A percentile compares a stretch with the other conserved stretches of the same genome.
Conservation (phyloP, 805 yeast genomes). For the Saccharomycopsis sp. region DNA sequence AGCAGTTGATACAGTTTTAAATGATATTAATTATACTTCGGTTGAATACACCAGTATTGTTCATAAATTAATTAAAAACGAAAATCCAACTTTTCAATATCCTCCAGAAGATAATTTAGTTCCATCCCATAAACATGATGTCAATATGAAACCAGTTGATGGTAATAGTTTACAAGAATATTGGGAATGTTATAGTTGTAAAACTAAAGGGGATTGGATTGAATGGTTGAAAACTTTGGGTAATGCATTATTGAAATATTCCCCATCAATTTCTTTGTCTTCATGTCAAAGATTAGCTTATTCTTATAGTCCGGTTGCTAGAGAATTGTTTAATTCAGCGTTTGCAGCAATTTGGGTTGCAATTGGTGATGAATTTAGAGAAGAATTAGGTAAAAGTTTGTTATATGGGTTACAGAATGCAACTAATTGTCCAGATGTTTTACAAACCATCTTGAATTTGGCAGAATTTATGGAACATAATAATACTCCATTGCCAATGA, state of each 20-base stretch:
- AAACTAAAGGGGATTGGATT: constrained; percentile 94
- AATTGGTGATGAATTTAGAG: constrained; percentile 78
- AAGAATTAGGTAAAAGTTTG: constrained; percentile 74
- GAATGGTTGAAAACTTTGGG: constrained; percentile 90
- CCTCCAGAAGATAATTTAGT: constrained; percentile 11
- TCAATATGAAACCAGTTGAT: constrained; percentile 28
- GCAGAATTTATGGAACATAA: constrained; percentile 98
- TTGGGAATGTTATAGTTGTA: constrained; percentile 86
- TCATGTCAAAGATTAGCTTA: constrained; percentile 89
- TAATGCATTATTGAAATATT: constrained; percentile 77
- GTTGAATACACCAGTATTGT: constrained; percentile 74
- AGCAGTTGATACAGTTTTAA: constrained; percentile 55
- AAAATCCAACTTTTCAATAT: constrained; percentile 35
- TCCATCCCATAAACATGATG: constrained; percentile 12
- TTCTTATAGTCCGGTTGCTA: constrained; percentile 78
- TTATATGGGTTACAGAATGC: constrained; percentile 86
- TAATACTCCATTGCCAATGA: constrained; percentile 85
- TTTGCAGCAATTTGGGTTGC: constrained; percentile 96
- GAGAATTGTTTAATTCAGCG: constrained; percentile 85
- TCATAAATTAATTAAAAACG: constrained; percentile 66
- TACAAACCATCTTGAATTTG: constrained; percentile 76
- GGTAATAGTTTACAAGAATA: constrained; percentile 59
- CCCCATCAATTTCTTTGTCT: constrained; percentile 88
- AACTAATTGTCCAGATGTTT: constrained; percentile 73
- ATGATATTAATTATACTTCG: constrained; percentile 55